Base-by-base conservation (phyloP, 495 filamentous ascomycete genomes). In the Hypoxylon subgilvum region DNA sequence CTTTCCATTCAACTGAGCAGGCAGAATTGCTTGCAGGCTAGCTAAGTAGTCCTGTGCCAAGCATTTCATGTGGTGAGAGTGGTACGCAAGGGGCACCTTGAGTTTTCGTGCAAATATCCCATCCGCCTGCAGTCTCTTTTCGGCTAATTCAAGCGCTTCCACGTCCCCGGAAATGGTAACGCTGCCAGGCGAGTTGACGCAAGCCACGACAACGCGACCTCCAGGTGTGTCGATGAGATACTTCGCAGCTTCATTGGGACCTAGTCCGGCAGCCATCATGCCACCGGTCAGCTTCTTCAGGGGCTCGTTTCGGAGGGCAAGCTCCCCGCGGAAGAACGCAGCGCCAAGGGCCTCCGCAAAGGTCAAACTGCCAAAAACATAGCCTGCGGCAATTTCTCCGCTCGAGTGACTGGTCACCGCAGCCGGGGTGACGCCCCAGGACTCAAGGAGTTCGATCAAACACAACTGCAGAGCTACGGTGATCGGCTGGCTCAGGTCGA, bases 351-450 rank as follows among this genome's bases (percentile, higher is more conserved):
- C 79, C 12, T 76, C 72, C 3, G 13, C 4, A 6, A 53, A 51
- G 4, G 40, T 59, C 5, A 76, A 19, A n/a, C 47, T 49, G 4
- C 70, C 69, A 8, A 65, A 61, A 2, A 71, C 55, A 44, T 72
- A 75, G 7, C 71, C 72, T 14, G 74, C 74, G 2, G 65, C 69
- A 55, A 84, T 83, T 51, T 84, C 82, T 4, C 82, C 82, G 52
- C 74, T 79, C 2, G 80, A 83, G 56, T 84, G 81, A 17, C 82
- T 78, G 4, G 78, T 69, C 0, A 82, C 76, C 12, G 74, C 70
- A 4, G 62, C 50, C 0, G 78, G 77, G 1, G 19, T 43, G 14
- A 84, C 66, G n/a, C 76, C 76, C 71, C 76, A 78, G 2, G 65
- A 69, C 3, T 50, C 38, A 4, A 84, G 61, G 4, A 84, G 56